Evolutionary conservation across 768 basidiomycete genomes (phyloP).

Genomic region (Scleroderma citrinum): DNA sequence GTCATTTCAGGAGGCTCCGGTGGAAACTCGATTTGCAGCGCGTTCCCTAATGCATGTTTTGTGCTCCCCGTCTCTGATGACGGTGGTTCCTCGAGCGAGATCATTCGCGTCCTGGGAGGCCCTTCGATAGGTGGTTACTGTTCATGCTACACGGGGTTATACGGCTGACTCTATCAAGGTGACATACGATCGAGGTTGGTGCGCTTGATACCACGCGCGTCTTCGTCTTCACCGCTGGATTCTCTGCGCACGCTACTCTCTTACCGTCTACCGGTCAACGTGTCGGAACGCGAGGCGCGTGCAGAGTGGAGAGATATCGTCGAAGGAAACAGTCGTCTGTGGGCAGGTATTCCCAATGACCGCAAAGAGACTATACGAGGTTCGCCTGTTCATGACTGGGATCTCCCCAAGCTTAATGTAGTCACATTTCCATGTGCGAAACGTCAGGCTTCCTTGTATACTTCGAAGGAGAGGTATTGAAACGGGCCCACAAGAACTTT

Average conservation of each 20-base stretch:
- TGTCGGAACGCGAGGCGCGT: constrained; percentile 69
- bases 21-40: constrained; percentile 84
- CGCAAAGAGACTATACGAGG: constrained; percentile 89
- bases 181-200: constrained; percentile 87
- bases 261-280: constrained; percentile 66
- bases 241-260: constrained; percentile 74
- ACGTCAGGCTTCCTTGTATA: constrained; percentile 81
- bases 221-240: constrained; percentile 54
- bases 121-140: constrained; percentile 64
- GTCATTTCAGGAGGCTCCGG: constrained; percentile 94
- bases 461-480: constrained; percentile 84
- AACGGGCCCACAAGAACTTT: constrained; percentile 89
- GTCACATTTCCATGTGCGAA: not conserved
- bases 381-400: constrained; percentile 19
- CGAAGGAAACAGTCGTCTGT: constrained; percentile 76
- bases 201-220: constrained; percentile 71
- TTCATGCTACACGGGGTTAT: constrained; percentile 9
- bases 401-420: too few species aligned
- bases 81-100: constrained; percentile 92
- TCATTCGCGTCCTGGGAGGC: constrained; percentile 84
- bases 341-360: constrained; percentile 83
- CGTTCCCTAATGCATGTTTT: constrained; percentile 74
- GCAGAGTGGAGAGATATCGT: constrained; percentile 92
- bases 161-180: constrained; percentile 38
- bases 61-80: constrained; percentile 93